Percentiles rank a stretch among this genome's conserved stretches.
Conservation (phyloP, 495 filamentous ascomycete species). For the Apodospora peruviana region DNA sequence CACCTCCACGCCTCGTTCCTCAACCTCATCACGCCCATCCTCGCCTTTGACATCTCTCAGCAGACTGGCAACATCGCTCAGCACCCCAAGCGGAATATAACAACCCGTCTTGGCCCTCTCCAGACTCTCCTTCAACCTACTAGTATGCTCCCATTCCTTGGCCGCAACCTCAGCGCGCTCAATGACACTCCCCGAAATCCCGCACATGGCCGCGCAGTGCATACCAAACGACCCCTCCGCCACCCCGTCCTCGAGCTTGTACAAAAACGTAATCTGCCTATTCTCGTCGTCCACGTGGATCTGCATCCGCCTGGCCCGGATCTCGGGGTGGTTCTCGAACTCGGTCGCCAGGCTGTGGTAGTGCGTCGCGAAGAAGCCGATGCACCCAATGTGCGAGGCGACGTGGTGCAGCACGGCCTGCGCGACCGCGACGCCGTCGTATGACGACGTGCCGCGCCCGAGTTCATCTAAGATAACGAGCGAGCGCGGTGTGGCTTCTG, state of each 20-base stretch:
- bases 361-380: conserved; percentile 97
- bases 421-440: conserved; percentile 94
- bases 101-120: conserved; percentile 70
- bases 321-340: conserved; percentile 83
- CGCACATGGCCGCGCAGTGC: conserved; percentile 98
- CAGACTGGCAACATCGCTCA: conserved; percentile 87
- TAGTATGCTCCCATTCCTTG: conserved; percentile 91
- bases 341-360: conserved; percentile 92
- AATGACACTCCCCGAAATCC: conserved; percentile 78
- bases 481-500: conserved; percentile 89
- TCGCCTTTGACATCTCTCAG: conserved; percentile 52
- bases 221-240: conserved; percentile 98
- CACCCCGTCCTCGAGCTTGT: conserved; percentile 90
- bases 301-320: conserved; percentile 79
- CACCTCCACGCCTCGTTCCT: conserved; percentile 58
- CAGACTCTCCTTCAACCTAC: conserved; percentile 77
- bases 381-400: conserved; percentile 84
- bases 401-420: conserved; percentile 95
- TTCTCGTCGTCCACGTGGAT: conserved; percentile 88
- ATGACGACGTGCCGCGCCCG: conserved; percentile 86
- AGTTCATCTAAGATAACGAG: conserved; percentile 98
- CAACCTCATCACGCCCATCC: conserved; percentile 39
- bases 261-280: conserved; percentile 84
- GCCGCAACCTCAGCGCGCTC: conserved; percentile 86
- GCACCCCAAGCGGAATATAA: conserved; percentile 78